Evolutionary conservation across 2,329 filamentous ascomycete genomes (phyloP).

Genomic region (Fusarium denticulatum): DNA sequence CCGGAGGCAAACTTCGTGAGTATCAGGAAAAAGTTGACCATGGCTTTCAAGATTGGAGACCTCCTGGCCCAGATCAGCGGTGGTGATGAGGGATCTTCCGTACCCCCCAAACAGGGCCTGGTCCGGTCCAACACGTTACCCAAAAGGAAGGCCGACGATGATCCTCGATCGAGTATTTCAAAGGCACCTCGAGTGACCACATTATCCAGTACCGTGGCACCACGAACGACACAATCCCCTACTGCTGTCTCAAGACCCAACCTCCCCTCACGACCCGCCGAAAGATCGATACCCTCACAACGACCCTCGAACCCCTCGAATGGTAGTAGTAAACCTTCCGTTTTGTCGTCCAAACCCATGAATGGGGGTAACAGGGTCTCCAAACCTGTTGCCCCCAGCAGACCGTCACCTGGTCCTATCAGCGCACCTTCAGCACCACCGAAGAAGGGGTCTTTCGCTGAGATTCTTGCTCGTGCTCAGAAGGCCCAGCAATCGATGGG

Average conservation of each 20-base stretch:
- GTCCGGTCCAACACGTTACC: constrained; percentile 43
- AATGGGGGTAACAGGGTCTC: constrained; percentile 39
- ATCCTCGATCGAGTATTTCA: constrained; percentile 52
- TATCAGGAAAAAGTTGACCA: constrained; percentile 35
- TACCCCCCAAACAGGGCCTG: constrained; percentile 46
- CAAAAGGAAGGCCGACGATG: constrained; percentile 69
- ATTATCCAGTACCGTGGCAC: constrained; percentile 38
- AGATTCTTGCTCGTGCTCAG: constrained; percentile 78
- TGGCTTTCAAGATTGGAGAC: constrained; percentile 47
- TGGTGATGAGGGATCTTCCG: constrained; percentile 57
- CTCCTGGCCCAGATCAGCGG: constrained; percentile 66
- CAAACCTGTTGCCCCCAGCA: constrained; percentile 39
- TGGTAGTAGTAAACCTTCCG: constrained; percentile 23
- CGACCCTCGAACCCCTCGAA: constrained; percentile 34
- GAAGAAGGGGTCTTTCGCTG: constrained; percentile 79
- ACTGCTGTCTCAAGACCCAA: constrained; percentile 29
- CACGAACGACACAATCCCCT: constrained; percentile 32
- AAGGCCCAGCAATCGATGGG: constrained; percentile 69
- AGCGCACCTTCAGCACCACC: constrained; percentile 60
- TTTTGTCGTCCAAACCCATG: constrained; percentile 42
- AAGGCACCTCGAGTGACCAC: constrained; percentile 55
- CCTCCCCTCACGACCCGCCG: constrained; percentile 40
- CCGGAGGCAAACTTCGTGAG: background rate
- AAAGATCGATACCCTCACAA: constrained; percentile 39
- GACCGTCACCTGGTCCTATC: constrained; percentile 40